phyloP scores from a whole-genome alignment of 176 grass and related monocot species.

The Aegilops speltoides region DNA sequence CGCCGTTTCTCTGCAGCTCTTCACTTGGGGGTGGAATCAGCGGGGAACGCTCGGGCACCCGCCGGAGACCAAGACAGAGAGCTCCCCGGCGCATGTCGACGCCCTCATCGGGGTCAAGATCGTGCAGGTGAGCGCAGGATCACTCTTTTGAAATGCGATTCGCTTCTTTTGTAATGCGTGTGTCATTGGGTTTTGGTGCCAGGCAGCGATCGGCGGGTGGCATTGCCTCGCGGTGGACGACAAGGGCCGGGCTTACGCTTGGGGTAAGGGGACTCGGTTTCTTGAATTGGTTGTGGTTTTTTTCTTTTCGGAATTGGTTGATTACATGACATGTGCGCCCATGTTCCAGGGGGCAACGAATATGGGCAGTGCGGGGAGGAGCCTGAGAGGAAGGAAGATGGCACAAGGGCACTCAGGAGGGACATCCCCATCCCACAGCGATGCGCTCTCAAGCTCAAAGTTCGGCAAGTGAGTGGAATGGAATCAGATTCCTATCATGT shows the following conservation, averaged over 20 bases:
- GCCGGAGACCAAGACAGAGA: constrained; percentile 72
- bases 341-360: constrained; percentile 78
- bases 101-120: constrained; percentile 75
- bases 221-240: constrained; percentile 96
- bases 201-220: constrained; percentile 96
- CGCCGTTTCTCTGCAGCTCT: constrained; percentile 50
- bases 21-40: constrained; percentile 99
- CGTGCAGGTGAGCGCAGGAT: constrained; percentile 52
- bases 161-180: background rate
- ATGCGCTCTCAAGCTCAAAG: constrained; percentile 82
- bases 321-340: constrained; percentile 24
- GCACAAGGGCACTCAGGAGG: constrained; percentile 70
- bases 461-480: constrained; percentile 72
- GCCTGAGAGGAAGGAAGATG: constrained; percentile 93
- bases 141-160: background rate
- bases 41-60: constrained; percentile 91
- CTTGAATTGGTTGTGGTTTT: background rate
- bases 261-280: constrained; percentile 43
- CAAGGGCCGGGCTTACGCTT: constrained; percentile 78
- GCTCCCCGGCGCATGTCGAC: constrained; percentile 57
- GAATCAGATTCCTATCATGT: constrained; percentile 11
- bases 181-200: constrained; percentile 27
- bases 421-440: constrained; percentile 80
- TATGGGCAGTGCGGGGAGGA: constrained; percentile 98
- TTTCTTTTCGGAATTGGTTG: background rate